Evolutionary conservation across 169 alveolate genomes (phyloP).

Genomic region (Babesia ovis): DNA sequence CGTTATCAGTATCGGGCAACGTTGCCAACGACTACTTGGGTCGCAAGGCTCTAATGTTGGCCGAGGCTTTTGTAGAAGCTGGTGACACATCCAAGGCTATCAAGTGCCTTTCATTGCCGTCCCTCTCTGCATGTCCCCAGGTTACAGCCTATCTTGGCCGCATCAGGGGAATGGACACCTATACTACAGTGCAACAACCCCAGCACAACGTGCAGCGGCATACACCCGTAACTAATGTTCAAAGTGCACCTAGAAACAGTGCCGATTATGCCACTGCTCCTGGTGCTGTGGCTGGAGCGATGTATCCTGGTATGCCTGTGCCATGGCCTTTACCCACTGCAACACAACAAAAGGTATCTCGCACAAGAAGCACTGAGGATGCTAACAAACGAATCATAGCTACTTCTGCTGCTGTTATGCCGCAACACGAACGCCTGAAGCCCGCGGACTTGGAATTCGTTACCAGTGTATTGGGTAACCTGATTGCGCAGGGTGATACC

Average conservation of each 20-base stretch:
- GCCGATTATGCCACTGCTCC: conserved; percentile 74
- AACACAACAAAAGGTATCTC: conserved; percentile 77
- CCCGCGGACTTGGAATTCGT: conserved; percentile 63
- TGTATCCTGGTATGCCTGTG: conserved; percentile 87
- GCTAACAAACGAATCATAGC: conserved; percentile 58
- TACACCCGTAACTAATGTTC: conserved; percentile 3
- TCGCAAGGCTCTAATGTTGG: conserved; percentile 28
- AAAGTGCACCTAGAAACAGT: background rate
- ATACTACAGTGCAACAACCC: background rate
- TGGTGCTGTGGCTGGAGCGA: conserved; percentile 82
- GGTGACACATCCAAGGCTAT: conserved; percentile 55
- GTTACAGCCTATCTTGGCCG: conserved; percentile 3
- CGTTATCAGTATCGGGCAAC: conserved; percentile 12
- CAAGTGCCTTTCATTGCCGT: conserved; percentile 45
- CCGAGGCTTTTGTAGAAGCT: conserved; percentile 59
- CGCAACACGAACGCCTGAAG: conserved; percentile 70
- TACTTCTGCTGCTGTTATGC: conserved; percentile 59
- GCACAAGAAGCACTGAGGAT: conserved; percentile 67
- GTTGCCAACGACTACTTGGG: conserved; percentile 15
- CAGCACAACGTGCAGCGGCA: background rate
- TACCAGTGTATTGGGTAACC: conserved; percentile 38
- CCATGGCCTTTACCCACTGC: conserved; percentile 90
- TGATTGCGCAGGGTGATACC: conserved; percentile 61
- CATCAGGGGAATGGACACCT: conserved; percentile 6
- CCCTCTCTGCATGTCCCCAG: conserved; percentile 13